Conservation (phyloP, 176 grass and related monocot species). For the Oryza meyeriana region DNA sequence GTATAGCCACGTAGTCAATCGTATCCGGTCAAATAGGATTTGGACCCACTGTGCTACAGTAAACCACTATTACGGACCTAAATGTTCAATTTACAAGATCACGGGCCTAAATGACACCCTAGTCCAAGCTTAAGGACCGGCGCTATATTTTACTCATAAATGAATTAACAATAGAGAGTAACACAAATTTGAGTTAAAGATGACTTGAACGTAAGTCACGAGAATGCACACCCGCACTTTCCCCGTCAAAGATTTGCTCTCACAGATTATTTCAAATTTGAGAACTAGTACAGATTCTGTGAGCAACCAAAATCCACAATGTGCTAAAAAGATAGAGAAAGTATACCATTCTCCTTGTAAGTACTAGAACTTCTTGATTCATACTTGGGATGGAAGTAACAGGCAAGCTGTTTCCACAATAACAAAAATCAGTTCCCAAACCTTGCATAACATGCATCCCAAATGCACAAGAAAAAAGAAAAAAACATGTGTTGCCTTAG, state of each 20-base stretch:
- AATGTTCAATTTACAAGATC: no score
- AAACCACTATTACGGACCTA: no score
- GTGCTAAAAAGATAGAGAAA: neutral
- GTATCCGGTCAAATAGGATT: no score
- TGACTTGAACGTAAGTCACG: neutral
- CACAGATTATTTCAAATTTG: neutral
- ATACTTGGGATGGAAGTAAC: constrained; percentile 79
- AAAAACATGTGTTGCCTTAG: neutral
- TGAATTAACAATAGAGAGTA: neutral
- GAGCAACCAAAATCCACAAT: neutral
- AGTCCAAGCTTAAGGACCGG: no score
- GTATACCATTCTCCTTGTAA: constrained; percentile 71
- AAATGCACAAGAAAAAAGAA: neutral
- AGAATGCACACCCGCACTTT: neutral
- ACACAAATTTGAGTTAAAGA: neutral
- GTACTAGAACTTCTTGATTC: constrained; percentile 66
- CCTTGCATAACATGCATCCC: neutral
- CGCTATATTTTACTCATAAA: no score
- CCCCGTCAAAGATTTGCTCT: no score
- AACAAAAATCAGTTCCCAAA: neutral
- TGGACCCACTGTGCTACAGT: no score
- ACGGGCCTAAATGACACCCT: no score
- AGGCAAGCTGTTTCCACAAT: constrained; percentile 55
- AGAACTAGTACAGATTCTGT: neutral
- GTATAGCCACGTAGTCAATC: no score